Percentiles rank a stretch among this genome's conserved stretches.
Conservation (phyloP, 2,329 filamentous ascomycete genomes). For the Helotiales sp. region DNA sequence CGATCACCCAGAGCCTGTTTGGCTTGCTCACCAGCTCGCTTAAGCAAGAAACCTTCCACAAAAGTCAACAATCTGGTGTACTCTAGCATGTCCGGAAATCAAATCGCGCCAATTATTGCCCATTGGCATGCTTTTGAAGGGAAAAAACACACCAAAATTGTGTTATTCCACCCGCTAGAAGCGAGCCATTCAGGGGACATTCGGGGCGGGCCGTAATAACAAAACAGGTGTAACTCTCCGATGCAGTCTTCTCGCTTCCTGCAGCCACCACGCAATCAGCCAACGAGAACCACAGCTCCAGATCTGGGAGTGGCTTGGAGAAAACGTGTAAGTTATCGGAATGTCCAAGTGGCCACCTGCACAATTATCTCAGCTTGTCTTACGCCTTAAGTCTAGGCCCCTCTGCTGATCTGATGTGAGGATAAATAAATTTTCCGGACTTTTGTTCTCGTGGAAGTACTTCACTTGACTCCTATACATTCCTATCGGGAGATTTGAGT, state of each 20-base stretch:
- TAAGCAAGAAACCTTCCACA: too few relatives aligned
- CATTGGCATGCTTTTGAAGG: too few relatives aligned
- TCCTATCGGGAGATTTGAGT: not conserved
- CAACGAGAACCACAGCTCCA: not conserved
- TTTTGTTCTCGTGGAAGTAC: not conserved
- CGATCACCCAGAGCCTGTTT: too few relatives aligned
- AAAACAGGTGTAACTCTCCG: conserved; percentile 3
- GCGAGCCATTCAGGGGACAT: not conserved
- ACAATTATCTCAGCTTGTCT: conserved; percentile 3
- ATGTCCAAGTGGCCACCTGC: not conserved
- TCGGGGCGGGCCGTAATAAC: not conserved
- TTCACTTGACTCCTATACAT: not conserved
- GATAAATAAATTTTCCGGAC: not conserved
- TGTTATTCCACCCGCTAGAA: too few relatives aligned
- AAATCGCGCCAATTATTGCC: too few relatives aligned
- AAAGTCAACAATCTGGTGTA: too few relatives aligned
- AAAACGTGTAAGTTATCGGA: not conserved
- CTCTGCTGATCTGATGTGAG: not conserved
- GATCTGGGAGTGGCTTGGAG: not conserved
- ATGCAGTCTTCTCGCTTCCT: not conserved
- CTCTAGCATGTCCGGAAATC: too few relatives aligned
- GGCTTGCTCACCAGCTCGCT: too few relatives aligned
- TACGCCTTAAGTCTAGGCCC: not conserved
- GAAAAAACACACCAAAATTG: too few relatives aligned
- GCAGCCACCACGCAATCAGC: conserved; percentile 1